These are phyloP conservation scores for Zygotorulaspora danielsina DNA, from an alignment of 805 yeast species.

Conservation along the genomic window DNA sequence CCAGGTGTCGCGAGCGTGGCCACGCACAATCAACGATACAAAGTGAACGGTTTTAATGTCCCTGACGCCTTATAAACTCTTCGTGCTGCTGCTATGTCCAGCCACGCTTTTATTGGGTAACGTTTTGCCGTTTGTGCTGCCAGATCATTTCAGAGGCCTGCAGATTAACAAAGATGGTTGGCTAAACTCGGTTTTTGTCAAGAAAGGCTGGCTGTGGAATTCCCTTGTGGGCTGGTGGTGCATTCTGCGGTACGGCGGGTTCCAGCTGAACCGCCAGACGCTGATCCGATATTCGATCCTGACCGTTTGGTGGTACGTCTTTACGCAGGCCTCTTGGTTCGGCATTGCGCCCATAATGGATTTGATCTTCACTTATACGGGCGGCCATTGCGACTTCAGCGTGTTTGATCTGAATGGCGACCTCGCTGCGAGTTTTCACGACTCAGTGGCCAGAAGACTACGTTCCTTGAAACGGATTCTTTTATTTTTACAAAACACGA, in stretches of 20 bases:
- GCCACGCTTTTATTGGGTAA: slow-evolving; percentile 49
- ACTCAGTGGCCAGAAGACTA: slow-evolving; percentile 15
- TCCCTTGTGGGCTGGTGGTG: slow-evolving; percentile 38
- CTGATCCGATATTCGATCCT: slow-evolving; percentile 45
- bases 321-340: slow-evolving; percentile 76
- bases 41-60: too few relatives aligned
- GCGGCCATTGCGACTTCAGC: slow-evolving; percentile 61
- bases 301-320: slow-evolving; percentile 78
- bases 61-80: slow-evolving; percentile 4
- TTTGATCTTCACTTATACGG: slow-evolving; percentile 68
- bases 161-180: slow-evolving; percentile 55
- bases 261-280: slow-evolving; percentile 21
- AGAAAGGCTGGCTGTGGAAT: slow-evolving; percentile 94
- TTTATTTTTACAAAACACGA: slow-evolving; percentile 5
- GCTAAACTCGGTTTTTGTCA: slow-evolving; percentile 71
- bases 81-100: slow-evolving; percentile 34
- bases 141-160: slow-evolving; percentile 14
- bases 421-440: slow-evolving; percentile 19
- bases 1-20: too few relatives aligned
- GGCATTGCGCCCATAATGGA: slow-evolving; percentile 85
- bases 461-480: slow-evolving; percentile 18
- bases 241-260: slow-evolving; percentile 8
- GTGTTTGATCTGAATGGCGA: slow-evolving; percentile 21
- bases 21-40: too few relatives aligned
- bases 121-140: slow-evolving; percentile 37